phyloP scores from a whole-genome alignment of 2,329 filamentous ascomycete genomes.

The Verticillium longisporum region DNA sequence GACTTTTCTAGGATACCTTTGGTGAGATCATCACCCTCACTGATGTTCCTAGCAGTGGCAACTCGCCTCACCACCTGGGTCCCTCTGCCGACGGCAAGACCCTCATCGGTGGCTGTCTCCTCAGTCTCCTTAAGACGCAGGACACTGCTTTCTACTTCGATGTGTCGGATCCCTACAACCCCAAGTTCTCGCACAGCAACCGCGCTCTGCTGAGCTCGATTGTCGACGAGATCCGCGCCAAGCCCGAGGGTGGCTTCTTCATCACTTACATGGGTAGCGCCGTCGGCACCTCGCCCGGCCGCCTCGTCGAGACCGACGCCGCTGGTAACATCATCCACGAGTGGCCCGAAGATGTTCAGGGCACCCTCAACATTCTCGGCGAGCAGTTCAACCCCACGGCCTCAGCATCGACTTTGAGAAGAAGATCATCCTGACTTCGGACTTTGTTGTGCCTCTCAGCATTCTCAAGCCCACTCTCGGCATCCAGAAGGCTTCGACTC shows the following conservation, averaged over 20 bases:
- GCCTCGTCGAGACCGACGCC: constrained; percentile 53
- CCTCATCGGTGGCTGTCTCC: constrained; percentile 48
- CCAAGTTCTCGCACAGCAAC: constrained; percentile 53
- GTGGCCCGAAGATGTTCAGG: constrained; percentile 50
- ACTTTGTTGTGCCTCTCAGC: constrained; percentile 55
- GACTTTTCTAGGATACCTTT: constrained; percentile 44
- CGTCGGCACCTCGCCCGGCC: constrained; percentile 47
- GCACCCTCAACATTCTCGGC: constrained; percentile 48
- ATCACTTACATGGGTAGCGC: constrained; percentile 58
- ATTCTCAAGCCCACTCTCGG: constrained; percentile 53
- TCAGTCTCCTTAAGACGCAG: constrained; percentile 53
- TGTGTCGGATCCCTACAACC: constrained; percentile 48
- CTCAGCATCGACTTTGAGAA: constrained; percentile 50
- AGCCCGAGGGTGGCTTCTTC: constrained; percentile 54
- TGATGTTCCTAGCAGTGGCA: constrained; percentile 52
- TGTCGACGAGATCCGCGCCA: constrained; percentile 55
- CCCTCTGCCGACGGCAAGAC: constrained; percentile 49
- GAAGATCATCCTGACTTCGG: constrained; percentile 52
- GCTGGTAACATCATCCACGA: constrained; percentile 55
- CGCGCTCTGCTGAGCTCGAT: constrained; percentile 52
- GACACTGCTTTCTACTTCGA: constrained; percentile 60
- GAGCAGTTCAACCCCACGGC: constrained; percentile 58
- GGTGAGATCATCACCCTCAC: constrained; percentile 51
- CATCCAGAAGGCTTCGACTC: constrained; percentile 47
- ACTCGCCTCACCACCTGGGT: constrained; percentile 54